These are phyloP conservation scores for Starmerella asiatica DNA, from an alignment of 805 yeast genomes.

Conservation along the genomic window DNA sequence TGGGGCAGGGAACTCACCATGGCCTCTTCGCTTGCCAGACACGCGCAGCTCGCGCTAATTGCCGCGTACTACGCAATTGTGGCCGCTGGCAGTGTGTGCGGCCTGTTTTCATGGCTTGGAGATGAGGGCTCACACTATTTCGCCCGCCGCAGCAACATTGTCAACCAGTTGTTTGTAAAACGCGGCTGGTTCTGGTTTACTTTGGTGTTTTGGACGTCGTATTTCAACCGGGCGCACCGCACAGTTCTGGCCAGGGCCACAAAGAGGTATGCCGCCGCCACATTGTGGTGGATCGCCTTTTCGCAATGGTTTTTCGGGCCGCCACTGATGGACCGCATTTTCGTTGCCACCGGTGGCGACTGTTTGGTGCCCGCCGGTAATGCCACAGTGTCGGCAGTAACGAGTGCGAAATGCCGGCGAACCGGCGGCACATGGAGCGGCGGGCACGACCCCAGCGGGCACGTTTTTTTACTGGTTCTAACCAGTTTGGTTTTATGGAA, in stretches of 20 bases:
- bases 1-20: too few species aligned
- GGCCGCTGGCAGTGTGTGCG: conserved; percentile 6
- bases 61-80: conserved; percentile 12
- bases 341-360: conserved; percentile 67
- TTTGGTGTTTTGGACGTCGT: conserved; percentile 27
- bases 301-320: conserved; percentile 78
- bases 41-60: conserved; percentile 2
- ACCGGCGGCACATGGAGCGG: conserved; percentile 61
- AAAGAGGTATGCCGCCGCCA: conserved; percentile 38
- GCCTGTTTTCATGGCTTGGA: conserved; percentile 4
- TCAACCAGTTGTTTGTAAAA: conserved; percentile 69
- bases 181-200: conserved; percentile 90
- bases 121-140: conserved; percentile 22
- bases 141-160: conserved; percentile 43
- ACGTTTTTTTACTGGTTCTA: conserved; percentile 63
- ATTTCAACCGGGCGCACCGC: conserved; percentile 7
- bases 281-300: conserved; percentile 72
- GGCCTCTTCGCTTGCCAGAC: too few species aligned
- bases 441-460: conserved; percentile 96
- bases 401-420: conserved; percentile 33
- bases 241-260: neutral
- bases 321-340: conserved; percentile 82
- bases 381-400: neutral
- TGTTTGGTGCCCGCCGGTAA: conserved; percentile 31
- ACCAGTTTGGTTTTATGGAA: conserved; percentile 51